Conservation (phyloP, 352 stramenopile genomes). For the Thalassiosira delicatula region DNA sequence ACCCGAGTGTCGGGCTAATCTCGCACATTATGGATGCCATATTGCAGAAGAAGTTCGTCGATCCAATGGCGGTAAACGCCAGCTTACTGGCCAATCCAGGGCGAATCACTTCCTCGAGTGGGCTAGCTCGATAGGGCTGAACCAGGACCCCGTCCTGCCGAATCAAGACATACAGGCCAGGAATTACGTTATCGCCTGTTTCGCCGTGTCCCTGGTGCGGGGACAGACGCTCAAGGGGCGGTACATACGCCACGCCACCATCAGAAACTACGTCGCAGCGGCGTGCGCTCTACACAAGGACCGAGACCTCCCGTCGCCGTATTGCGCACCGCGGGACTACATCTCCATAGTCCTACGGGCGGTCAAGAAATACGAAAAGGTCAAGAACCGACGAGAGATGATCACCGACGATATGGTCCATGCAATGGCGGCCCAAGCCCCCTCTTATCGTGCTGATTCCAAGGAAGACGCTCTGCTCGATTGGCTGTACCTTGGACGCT, state of each 20-base stretch:
- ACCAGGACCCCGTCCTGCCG: not conserved
- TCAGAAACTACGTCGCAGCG: not conserved
- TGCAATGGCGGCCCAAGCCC: not conserved
- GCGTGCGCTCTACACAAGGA: not conserved
- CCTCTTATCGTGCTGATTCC: not conserved
- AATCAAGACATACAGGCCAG: not conserved
- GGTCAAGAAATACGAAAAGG: slow-evolving; percentile 30
- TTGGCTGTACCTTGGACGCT: slow-evolving; percentile 24
- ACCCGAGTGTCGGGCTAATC: slow-evolving; percentile 28
- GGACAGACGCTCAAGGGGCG: not conserved
- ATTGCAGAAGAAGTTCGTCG: slow-evolving; percentile 21
- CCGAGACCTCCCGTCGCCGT: not conserved
- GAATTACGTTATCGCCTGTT: slow-evolving; percentile 21
- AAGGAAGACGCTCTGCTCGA: slow-evolving; percentile 6
- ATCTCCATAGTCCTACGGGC: slow-evolving; percentile 10
- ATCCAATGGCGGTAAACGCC: slow-evolving; percentile 37
- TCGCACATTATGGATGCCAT: slow-evolving; percentile 45
- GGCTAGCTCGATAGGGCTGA: not conserved
- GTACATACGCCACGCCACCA: not conserved
- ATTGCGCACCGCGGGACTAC: slow-evolving; percentile 4
- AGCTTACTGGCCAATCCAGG: slow-evolving; percentile 33
- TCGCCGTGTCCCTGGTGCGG: slow-evolving; percentile 8
- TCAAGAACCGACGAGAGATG: slow-evolving; percentile 23
- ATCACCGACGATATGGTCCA: slow-evolving; percentile 43
- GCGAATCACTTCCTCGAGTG: slow-evolving; percentile 33